phyloP scores from a whole-genome alignment of 2,329 filamentous ascomycete genomes.

The Paraphaeosphaeria minitans region DNA sequence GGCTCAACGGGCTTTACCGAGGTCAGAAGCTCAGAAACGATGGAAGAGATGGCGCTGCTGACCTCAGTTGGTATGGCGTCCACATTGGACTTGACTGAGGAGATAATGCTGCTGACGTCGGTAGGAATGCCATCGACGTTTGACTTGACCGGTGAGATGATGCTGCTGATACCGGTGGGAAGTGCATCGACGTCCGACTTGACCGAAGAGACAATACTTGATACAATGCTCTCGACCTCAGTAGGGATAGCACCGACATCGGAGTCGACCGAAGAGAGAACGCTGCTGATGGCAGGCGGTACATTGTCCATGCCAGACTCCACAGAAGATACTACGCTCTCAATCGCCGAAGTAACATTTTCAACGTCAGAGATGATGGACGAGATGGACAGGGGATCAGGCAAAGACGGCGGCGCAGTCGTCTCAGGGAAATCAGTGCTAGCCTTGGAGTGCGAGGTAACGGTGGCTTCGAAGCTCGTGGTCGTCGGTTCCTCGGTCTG shows the following conservation, averaged over 20 bases:
- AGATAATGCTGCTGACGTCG: constrained; percentile 2
- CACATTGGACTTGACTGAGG: constrained; percentile 5
- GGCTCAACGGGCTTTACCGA: constrained; percentile 2
- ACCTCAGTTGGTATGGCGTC: constrained; percentile 7
- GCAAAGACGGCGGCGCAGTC: constrained; percentile 1
- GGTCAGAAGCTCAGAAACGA: not conserved
- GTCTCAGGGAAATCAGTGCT: not conserved
- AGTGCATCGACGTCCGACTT: not conserved
- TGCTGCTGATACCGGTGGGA: constrained; percentile 10
- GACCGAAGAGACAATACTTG: not conserved
- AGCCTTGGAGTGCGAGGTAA: not conserved
- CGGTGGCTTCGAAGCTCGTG: not conserved
- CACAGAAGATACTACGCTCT: constrained; percentile 3
- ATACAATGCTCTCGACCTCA: constrained; percentile 1
- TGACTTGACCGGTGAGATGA: constrained; percentile 8
- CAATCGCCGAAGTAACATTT: not conserved
- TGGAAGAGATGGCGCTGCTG: constrained; percentile 4
- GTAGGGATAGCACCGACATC: constrained; percentile 6
- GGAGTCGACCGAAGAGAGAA: constrained; percentile 7
- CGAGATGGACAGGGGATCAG: constrained; percentile 3
- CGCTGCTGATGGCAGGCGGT: constrained; percentile 14
- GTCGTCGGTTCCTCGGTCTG: not conserved
- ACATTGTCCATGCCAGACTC: constrained; percentile 2
- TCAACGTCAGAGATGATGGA: constrained; percentile 1
- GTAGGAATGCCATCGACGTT: constrained; percentile 3